Evolutionary conservation across 2,329 filamentous ascomycete species (phyloP).

Genomic region (Albifimbria verrucaria): DNA sequence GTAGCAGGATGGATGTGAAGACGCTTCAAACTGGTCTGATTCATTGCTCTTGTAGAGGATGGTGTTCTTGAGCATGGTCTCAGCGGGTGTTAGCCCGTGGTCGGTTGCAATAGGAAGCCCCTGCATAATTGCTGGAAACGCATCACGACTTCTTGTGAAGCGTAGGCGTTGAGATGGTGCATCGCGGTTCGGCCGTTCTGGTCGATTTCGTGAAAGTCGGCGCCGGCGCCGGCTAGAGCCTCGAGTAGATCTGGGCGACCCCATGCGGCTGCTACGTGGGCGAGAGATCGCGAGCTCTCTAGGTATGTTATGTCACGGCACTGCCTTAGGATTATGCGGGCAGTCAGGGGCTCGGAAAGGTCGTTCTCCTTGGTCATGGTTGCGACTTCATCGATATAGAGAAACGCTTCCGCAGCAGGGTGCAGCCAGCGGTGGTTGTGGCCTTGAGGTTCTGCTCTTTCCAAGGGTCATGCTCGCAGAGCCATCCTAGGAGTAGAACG

Average conservation of each 20-base stretch:
- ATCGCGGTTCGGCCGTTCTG: slow-evolving; percentile 13
- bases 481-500: slow-evolving; percentile 21
- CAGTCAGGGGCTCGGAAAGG: slow-evolving; percentile 7
- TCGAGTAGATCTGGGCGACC: slow-evolving; percentile 18
- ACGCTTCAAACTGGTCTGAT: slow-evolving; percentile 1
- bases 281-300: slow-evolving; percentile 8
- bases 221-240: slow-evolving; percentile 14
- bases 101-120: slow-evolving; percentile 10
- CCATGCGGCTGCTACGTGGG: slow-evolving; percentile 23
- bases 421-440: slow-evolving; percentile 15
- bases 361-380: neutral
- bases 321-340: slow-evolving; percentile 14
- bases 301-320: neutral
- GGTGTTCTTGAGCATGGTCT: slow-evolving; percentile 26
- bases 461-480: slow-evolving; percentile 24
- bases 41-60: slow-evolving; percentile 4
- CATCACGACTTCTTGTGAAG: slow-evolving; percentile 15
- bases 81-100: slow-evolving; percentile 19
- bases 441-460: slow-evolving; percentile 22
- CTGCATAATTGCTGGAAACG: slow-evolving; percentile 18
- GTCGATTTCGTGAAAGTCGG: slow-evolving; percentile 11
- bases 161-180: slow-evolving; percentile 22
- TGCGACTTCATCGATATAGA: slow-evolving; percentile 8
- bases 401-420: slow-evolving; percentile 30
- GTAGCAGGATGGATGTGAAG: slow-evolving; percentile 20